Evolutionary conservation across 2,329 filamentous ascomycete species (phyloP), one percentile per base, ranked within the genome.

Genomic region (Colletotrichum viniferum): DNA sequence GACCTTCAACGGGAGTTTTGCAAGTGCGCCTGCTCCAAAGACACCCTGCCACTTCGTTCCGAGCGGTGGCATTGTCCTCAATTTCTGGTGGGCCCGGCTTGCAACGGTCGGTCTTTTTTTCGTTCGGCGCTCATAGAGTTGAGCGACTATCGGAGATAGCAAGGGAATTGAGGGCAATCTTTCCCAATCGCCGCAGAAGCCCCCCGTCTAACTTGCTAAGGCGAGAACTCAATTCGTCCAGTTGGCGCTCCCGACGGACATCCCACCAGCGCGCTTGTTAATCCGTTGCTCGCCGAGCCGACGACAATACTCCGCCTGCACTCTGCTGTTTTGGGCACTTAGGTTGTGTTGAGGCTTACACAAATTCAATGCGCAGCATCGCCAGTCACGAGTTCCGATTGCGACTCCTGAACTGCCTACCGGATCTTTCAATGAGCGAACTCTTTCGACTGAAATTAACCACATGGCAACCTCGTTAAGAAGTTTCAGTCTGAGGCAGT

Each of bases 1-100:
- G 81, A 81, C 55, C 28, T 73, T 77, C 77, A 78, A 77, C 76
- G 74, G 76, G 74, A 77, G 43, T 71, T 74, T 77, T 58, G 55
- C 61, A 65, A 63, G 69, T 73, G 62, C 48, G 73, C 69, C 28
- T 34, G 34, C 69, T 13, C 32, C 18, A 48, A 48, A 48, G 38
- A 28, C 64, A 58, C 21, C 56, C 55, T 61, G 56, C 67, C 36
- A 68, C 52, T 21, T 68, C 32, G 65, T 67, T 34, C 55, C 65
- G 55, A 43, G 16, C 32, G 9, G 67, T 69, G 67, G 67, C 67
- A 21, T 32, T 58, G 56, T 48, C 52, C 56, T 52, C n/a, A 24
- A 28, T 30, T 61, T 64, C 64, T 70, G 73, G 58, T 70, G 58
- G 69, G 69, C 63, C 72, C 69, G 64, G 48, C 70, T 73, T 69